Base-by-base conservation (phyloP, 164 flowering plant species). In the Macadamia tetraphylla region DNA sequence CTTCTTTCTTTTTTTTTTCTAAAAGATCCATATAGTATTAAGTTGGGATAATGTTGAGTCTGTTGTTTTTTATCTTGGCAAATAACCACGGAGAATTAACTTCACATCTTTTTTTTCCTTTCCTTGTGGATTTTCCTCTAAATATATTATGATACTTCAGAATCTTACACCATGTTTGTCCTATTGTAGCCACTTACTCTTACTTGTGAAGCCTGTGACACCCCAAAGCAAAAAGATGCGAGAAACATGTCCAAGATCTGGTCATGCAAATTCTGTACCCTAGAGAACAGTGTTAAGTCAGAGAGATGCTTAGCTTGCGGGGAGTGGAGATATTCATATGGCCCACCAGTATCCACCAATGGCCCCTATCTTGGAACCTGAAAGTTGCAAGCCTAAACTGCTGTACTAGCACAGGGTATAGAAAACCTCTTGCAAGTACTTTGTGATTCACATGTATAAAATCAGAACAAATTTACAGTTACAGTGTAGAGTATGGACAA, bases 291-390 rank as follows among this genome's bases (percentile, higher is more conserved):
- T 70, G 80, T 84, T 65, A 75, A 79, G 66, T 67, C 82, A 75
- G 96, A 93, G 9, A 89, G 78, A 73, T 94, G 98, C 71, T 71
- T 75, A 63, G 97, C 94, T 46, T 94, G 98, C 75, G 91, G 75
- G 59, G 84, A 87, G 70, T 91, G 98, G 98, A 88, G 94, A 85
- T 94, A 89, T 67, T 91, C 98, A 23, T 59, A 78, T 70, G 98
- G 98, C 12, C 69, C 83, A 11, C 96, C 97, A 13, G 61, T 81
- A 13, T 71, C 91, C 30, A 67, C 85, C 5, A 65, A 49, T 0
- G 74, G 83, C 15, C 94, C 91, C 14, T 65, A 83, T 76, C 68
- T 77, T 51, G 94, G 96, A 29, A 89, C 97, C 30, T 93, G 83
- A 87, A 46, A 35, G 48, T 66, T 55, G 17, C 40, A 57, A 46